phyloP scores from a whole-genome alignment of 441 rosid species.

The Raphanus hybrid region DNA sequence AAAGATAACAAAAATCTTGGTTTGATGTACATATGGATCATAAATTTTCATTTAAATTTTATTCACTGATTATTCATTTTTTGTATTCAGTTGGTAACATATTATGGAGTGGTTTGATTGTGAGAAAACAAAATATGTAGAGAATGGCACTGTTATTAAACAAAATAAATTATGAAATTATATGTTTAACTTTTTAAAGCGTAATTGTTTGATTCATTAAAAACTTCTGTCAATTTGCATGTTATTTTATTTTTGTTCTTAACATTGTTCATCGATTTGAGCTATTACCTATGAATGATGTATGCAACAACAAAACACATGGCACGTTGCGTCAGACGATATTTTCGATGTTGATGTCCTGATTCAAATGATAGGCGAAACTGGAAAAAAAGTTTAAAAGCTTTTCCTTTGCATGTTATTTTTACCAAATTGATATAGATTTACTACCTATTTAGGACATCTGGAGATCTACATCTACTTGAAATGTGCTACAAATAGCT shows the following conservation, averaged over 20 bases:
- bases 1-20: slow-evolving; percentile 11
- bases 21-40: slow-evolving; percentile 48
- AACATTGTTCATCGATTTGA: slow-evolving; percentile 15
- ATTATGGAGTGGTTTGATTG: slow-evolving; percentile 8
- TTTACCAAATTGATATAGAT: slow-evolving; percentile 19
- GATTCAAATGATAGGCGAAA: slow-evolving; percentile 1
- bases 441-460: slow-evolving; percentile 4
- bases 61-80: slow-evolving; percentile 17
- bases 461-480: slow-evolving; percentile 17
- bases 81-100: slow-evolving; percentile 27
- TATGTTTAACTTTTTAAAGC: neutral
- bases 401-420: neutral
- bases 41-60: slow-evolving; percentile 31
- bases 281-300: slow-evolving; percentile 24
- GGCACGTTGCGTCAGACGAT: slow-evolving; percentile 37
- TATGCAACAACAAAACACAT: slow-evolving; percentile 36
- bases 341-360: slow-evolving; percentile 37
- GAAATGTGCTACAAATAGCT: slow-evolving; percentile 26
- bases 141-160: slow-evolving; percentile 6
- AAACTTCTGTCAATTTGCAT: neutral
- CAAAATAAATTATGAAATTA: neutral
- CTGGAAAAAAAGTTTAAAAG: neutral
- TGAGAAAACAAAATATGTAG: neutral
- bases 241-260: neutral
- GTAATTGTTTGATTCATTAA: neutral